These are phyloP conservation scores for Solanum lignicaule DNA, from an alignment of 257 asterid genomes.

Conservation along the genomic window DNA sequence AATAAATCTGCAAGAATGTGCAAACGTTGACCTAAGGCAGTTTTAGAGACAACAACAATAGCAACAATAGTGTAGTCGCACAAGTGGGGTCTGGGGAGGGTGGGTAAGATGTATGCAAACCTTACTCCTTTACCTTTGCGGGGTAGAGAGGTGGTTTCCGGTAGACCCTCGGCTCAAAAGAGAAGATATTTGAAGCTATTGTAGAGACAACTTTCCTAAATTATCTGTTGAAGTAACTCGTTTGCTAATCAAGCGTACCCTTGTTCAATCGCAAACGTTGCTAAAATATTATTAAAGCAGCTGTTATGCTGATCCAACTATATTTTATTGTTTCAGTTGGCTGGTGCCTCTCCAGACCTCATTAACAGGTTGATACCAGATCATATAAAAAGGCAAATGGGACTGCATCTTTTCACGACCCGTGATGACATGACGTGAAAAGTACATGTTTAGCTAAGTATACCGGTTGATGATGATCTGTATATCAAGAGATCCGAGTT, in stretches of 20 bases:
- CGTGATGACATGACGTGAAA: constrained; percentile 39
- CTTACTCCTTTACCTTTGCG: background rate
- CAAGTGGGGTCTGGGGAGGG: background rate
- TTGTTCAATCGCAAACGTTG: background rate
- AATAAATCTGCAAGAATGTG: background rate
- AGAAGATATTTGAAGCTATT: background rate
- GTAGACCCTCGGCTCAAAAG: background rate
- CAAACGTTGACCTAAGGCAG: background rate
- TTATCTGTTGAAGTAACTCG: background rate
- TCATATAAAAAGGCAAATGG: constrained; percentile 70
- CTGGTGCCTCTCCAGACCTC: constrained; percentile 72
- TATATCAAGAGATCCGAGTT: background rate
- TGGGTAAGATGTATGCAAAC: too few species aligned
- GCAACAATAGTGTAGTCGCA: background rate
- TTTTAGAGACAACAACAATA: background rate
- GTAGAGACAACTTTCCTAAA: background rate
- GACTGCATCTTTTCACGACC: constrained; percentile 56
- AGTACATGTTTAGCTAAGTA: background rate
- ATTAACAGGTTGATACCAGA: constrained; percentile 82
- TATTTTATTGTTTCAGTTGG: constrained; percentile 29
- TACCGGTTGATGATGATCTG: background rate
- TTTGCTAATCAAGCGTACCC: background rate
- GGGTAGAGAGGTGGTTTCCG: background rate
- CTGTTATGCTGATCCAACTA: background rate
- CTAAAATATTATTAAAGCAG: background rate